Percentiles rank a stretch among this genome's conserved stretches.
Conservation (phyloP, 2,329 filamentous ascomycete species). For the Colletotrichum sansevieriae region DNA sequence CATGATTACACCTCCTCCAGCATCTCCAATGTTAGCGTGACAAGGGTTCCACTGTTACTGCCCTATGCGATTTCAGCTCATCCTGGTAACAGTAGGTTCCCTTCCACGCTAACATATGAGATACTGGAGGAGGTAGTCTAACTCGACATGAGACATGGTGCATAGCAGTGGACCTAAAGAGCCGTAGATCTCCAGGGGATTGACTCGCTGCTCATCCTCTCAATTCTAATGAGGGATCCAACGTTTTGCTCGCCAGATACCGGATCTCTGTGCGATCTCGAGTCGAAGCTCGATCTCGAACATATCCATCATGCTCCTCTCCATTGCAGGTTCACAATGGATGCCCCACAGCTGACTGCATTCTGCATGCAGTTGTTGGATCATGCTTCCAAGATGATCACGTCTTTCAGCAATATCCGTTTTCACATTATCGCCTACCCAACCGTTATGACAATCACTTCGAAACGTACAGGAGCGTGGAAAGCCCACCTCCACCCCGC, state of each 20-base stretch:
- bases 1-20: conserved; percentile 8
- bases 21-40: no score
- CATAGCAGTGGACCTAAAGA: conserved; percentile 28
- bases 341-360: conserved; percentile 11
- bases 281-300: conserved; percentile 23
- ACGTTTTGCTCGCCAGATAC: conserved; percentile 17
- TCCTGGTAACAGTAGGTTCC: no score
- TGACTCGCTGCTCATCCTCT: conserved; percentile 21
- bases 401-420: conserved; percentile 12
- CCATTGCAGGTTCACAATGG: conserved; percentile 1
- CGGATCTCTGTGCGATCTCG: conserved; percentile 25
- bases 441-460: conserved; percentile 14
- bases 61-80: no score
- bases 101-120: no score
- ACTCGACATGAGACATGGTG: conserved; percentile 10
- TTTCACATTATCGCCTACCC: conserved; percentile 21
- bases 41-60: no score
- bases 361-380: conserved; percentile 21
- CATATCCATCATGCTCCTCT: conserved; percentile 7
- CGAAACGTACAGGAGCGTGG: conserved; percentile 10
- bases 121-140: neutral
- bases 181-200: conserved; percentile 23
- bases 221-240: conserved; percentile 9
- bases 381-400: conserved; percentile 10
- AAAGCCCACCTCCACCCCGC: conserved; percentile 21